A percentile compares a stretch with the other conserved stretches of the same genome.
phyloP scores from a whole-genome alignment of 768 basidiomycete species.

The Pleurotus tuoliensis region DNA sequence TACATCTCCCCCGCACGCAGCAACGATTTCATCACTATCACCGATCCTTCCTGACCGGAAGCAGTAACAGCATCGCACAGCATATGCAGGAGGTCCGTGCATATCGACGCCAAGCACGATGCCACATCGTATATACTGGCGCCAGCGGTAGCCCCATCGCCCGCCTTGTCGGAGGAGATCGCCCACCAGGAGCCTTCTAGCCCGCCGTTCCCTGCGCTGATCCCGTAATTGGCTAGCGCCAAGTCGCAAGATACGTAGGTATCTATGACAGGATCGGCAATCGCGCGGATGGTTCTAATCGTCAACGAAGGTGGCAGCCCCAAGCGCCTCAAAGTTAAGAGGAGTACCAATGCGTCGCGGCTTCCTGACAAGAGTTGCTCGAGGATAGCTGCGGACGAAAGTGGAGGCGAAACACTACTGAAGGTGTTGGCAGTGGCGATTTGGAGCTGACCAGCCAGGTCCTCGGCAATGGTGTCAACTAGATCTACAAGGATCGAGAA shows the following conservation, averaged over 20 bases:
- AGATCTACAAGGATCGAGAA: background rate
- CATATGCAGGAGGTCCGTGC: background rate
- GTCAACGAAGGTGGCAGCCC: slow-evolving; percentile 35
- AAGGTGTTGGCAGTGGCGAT: background rate
- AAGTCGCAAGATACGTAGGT: slow-evolving; percentile 52
- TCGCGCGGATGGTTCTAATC: slow-evolving; percentile 40
- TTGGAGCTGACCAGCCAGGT: background rate
- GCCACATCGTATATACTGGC: background rate
- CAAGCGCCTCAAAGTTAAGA: slow-evolving; percentile 23
- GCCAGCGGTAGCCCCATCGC: background rate
- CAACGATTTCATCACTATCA: slow-evolving; percentile 4
- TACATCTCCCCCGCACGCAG: slow-evolving; percentile 1
- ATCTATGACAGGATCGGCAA: slow-evolving; percentile 45
- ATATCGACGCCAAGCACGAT: background rate
- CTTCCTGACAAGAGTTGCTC: slow-evolving; percentile 53
- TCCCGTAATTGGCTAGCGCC: slow-evolving; percentile 15
- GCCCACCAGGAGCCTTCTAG: slow-evolving; percentile 4
- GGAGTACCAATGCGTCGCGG: slow-evolving; percentile 49
- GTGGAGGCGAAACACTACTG: background rate
- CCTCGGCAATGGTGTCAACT: background rate
- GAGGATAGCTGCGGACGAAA: slow-evolving; percentile 25
- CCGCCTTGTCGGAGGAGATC: background rate
- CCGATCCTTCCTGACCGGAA: background rate
- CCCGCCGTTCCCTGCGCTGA: background rate
- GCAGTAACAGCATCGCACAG: background rate